Conservation (phyloP, 257 asterid genomes). For the Leptodermis oblonga region DNA sequence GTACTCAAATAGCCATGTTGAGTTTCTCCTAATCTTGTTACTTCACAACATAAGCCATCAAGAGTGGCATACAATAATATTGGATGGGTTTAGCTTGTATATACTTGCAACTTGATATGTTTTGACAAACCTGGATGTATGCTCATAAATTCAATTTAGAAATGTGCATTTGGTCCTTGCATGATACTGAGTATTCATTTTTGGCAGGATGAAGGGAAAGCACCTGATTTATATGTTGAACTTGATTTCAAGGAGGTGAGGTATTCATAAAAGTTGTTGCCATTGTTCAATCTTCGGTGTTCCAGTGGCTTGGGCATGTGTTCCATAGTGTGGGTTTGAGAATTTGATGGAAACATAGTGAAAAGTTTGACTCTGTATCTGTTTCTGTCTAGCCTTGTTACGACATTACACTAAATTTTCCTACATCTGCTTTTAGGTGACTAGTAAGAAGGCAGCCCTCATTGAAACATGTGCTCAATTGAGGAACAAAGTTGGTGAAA, state of each 20-base stretch:
- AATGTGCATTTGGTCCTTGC: neutral
- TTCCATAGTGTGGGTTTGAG: neutral
- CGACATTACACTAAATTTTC: neutral
- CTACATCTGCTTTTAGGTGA: constrained; percentile 48
- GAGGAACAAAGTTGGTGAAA: constrained; percentile 76
- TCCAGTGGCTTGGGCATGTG: constrained; percentile 7
- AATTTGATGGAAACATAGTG: neutral
- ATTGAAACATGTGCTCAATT: constrained; percentile 61
- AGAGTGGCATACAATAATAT: neutral
- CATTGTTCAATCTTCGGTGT: constrained; percentile 12
- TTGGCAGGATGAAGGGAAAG: constrained; percentile 92
- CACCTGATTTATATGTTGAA: constrained; percentile 79
- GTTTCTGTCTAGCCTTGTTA: neutral
- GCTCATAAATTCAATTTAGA: neutral
- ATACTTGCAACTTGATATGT: neutral
- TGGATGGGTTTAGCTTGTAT: neutral
- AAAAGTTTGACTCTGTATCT: neutral
- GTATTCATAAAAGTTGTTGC: neutral
- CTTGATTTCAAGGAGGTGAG: constrained; percentile 91
- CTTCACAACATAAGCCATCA: neutral
- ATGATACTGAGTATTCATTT: constrained; percentile 13
- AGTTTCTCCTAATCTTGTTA: neutral
- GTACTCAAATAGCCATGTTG: neutral
- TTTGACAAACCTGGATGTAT: neutral
- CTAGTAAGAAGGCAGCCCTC: constrained; percentile 84